Evolutionary conservation across 179 eudicot species (phyloP), one percentile per base, ranked within the genome.

Genomic region (Vitellaria paradoxa): DNA sequence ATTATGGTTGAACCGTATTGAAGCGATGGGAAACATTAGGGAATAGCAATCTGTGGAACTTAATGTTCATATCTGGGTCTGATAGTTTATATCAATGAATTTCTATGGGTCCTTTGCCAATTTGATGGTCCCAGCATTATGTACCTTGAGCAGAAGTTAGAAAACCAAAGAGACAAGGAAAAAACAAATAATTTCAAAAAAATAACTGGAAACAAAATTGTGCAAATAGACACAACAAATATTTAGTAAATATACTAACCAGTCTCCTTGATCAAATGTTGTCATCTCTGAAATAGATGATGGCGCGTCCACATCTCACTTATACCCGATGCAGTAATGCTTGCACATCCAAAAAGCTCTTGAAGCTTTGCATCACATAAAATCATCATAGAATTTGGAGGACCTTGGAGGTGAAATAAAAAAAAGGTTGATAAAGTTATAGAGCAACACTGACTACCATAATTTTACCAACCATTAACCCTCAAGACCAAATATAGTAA

Each of bases 311-410:
- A 79, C 80, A 80, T 81, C 79, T 93, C 97, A 72, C 86, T 87
- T 77, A 92, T 86, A 55, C 85, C 92, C 82, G 86, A 70, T 45
- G 84, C 90, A 70, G 92, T 79, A 45, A 90, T 86, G 82, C 87
- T 92, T 76, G 89, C 87, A 81, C 92, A 94, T 8, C 91, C 93
- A 69, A 94, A 81, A 67, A 94, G 91, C 77, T 92, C 90, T 74
- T 88, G 93, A 76, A 92, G 90, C 82, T 92, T 92, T 71, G 81
- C 80, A 85, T 94, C 98, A 86, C 97, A 94, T 26, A 42, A 9
- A 30, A 83, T 79, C 73, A 86, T 82, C 81, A 83, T 80, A 45
- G 92, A 77, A 79, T 88, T 92, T 74, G 70, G 68, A 52, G 91
- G 91, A 87, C 92, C 98, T 97, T 94, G 79, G 21, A 69, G 72